Percentiles rank a stretch among this genome's conserved stretches.
Conservation (phyloP, 176 grass and related monocot species). For the Lolium rigidum region DNA sequence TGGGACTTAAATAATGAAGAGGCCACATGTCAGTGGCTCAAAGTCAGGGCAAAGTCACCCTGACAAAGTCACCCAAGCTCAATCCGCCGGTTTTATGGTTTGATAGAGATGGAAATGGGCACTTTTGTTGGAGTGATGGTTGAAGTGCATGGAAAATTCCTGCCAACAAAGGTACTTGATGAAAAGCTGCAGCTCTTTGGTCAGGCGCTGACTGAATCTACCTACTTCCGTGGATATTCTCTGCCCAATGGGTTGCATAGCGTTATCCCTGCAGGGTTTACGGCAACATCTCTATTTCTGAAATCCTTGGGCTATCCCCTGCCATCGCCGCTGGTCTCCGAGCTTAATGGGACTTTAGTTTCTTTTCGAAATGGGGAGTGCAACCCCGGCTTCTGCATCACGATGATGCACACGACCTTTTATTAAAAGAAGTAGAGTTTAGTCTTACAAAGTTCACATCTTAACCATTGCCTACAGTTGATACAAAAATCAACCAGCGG, state of each 20-base stretch:
- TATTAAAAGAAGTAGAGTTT: too few species aligned
- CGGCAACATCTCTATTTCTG: not conserved
- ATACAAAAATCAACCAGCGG: too few species aligned
- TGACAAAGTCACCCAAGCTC: too few species aligned
- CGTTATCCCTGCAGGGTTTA: not conserved
- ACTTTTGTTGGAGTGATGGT: not conserved
- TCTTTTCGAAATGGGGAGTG: too few species aligned
- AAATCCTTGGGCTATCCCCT: not conserved
- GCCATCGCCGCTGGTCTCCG: not conserved
- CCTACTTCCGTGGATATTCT: not conserved
- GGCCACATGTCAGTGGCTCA: too few species aligned
- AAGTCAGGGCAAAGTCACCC: too few species aligned
- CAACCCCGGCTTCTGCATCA: too few species aligned
- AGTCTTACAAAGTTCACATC: too few species aligned
- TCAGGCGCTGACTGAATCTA: not conserved
- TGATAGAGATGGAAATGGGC: not conserved
- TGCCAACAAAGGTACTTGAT: not conserved
- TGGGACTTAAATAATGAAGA: too few species aligned
- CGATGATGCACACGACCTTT: too few species aligned
- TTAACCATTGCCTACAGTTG: too few species aligned
- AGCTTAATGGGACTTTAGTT: not conserved
- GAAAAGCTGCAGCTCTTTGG: not conserved
- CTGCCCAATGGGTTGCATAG: not conserved
- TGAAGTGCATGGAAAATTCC: not conserved
- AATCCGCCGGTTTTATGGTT: not conserved